Conservation (phyloP, 768 basidiomycete genomes). For the Lentinula aciculospora region DNA sequence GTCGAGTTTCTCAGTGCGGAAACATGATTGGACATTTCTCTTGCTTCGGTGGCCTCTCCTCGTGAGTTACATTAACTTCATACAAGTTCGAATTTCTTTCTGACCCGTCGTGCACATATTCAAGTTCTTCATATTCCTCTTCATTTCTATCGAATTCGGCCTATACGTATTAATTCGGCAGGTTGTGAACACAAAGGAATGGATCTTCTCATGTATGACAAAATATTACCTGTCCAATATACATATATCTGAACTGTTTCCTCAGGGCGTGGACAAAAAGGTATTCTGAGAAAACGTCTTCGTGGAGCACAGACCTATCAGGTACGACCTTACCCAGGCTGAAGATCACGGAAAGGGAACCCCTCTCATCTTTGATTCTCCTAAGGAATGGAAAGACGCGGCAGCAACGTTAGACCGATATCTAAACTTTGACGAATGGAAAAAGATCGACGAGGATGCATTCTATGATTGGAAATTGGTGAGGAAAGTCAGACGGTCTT, state of each 20-base stretch:
- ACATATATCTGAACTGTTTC: not conserved
- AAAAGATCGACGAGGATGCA: slow-evolving; percentile 76
- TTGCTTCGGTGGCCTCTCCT: slow-evolving; percentile 85
- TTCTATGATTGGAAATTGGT: slow-evolving; percentile 93
- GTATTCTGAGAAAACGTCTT: slow-evolving; percentile 66
- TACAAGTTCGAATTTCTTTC: not conserved
- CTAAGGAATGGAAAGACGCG: slow-evolving; percentile 81
- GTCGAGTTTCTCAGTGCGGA: slow-evolving; percentile 14
- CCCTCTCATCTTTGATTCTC: not conserved
- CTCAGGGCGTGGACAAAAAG: slow-evolving; percentile 83
- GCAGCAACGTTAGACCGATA: slow-evolving; percentile 77
- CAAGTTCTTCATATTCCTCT: slow-evolving; percentile 77
- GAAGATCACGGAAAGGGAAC: not conserved
- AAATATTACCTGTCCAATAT: slow-evolving; percentile 2
- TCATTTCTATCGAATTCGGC: slow-evolving; percentile 83
- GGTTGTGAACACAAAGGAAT: slow-evolving; percentile 92
- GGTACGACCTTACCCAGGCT: slow-evolving; percentile 26
- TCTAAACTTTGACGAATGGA: slow-evolving; percentile 89
- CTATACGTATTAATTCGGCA: slow-evolving; percentile 86
- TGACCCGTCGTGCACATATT: not conserved
- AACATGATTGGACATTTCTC: slow-evolving; percentile 72
- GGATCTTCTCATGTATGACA: slow-evolving; percentile 75
- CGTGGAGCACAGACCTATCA: slow-evolving; percentile 72
- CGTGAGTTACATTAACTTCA: slow-evolving; percentile 33
- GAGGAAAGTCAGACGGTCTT: slow-evolving; percentile 71